Conservation (phyloP, 2,329 filamentous ascomycete species). For the Fusarium xyrophilum region DNA sequence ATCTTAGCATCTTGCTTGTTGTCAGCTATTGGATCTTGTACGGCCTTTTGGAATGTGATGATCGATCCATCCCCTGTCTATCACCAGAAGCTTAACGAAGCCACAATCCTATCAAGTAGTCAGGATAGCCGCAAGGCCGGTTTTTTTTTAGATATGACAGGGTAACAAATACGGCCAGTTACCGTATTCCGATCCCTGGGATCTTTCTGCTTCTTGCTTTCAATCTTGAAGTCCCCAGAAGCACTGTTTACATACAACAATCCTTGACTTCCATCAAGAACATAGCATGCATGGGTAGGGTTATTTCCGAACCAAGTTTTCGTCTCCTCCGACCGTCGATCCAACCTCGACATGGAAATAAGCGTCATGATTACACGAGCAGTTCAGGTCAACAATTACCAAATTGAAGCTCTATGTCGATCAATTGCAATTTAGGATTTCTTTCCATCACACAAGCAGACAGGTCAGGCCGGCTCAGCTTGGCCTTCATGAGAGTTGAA, state of each 20-base stretch:
- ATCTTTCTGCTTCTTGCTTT: background rate
- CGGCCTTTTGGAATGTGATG: slow-evolving; percentile 14
- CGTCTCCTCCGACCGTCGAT: slow-evolving; percentile 26
- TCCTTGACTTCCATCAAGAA: slow-evolving; percentile 14
- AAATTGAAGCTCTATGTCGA: slow-evolving; percentile 9
- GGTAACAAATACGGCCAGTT: background rate
- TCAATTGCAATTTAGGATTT: slow-evolving; percentile 7
- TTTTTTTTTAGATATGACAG: background rate
- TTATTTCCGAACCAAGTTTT: slow-evolving; percentile 37
- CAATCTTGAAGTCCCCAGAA: background rate
- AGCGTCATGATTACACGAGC: slow-evolving; percentile 25
- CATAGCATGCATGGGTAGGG: slow-evolving; percentile 20
- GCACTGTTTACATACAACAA: background rate
- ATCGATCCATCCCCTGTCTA: slow-evolving; percentile 14
- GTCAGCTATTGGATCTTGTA: slow-evolving; percentile 5
- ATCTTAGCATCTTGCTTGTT: background rate
- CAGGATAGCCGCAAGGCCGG: background rate
- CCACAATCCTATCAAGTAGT: background rate
- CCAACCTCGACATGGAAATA: slow-evolving; percentile 17
- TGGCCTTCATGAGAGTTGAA: background rate
- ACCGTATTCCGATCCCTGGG: background rate
- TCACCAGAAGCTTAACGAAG: slow-evolving; percentile 7
- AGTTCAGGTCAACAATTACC: slow-evolving; percentile 7
- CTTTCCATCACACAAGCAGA: background rate
- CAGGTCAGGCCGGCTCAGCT: background rate